A percentile compares a stretch with the other conserved stretches of the same genome.
phyloP scores from a whole-genome alignment of 495 filamentous ascomycete genomes.

The Podospora pseudoanserina region DNA sequence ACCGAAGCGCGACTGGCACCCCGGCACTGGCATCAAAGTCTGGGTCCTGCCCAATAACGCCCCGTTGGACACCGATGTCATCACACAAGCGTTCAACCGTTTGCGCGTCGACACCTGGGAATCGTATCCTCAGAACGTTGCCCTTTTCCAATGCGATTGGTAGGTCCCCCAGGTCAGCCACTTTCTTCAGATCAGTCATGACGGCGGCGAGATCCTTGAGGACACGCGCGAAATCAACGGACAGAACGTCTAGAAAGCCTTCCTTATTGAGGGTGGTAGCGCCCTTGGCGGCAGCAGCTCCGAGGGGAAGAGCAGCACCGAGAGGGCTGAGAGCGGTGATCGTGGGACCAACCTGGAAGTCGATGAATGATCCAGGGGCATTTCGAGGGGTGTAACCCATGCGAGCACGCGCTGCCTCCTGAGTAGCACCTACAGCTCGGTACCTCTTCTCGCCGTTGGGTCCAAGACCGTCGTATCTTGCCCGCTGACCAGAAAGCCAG shows the following conservation, averaged over 20 bases:
- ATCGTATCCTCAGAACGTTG: conserved; percentile 67
- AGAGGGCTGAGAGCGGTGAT: conserved; percentile 75
- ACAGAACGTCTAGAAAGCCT: conserved; percentile 77
- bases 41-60: conserved; percentile 73
- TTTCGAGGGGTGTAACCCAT: conserved; percentile 51
- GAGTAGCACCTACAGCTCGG: conserved; percentile 62
- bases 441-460: conserved; percentile 72
- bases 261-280: conserved; percentile 64
- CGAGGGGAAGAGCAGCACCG: conserved; percentile 38
- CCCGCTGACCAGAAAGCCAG: conserved; percentile 79
- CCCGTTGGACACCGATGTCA: conserved; percentile 77
- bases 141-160: conserved; percentile 67
- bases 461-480: conserved; percentile 72
- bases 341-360: conserved; percentile 83
- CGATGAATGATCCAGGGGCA: conserved; percentile 72
- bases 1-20: conserved; percentile 69
- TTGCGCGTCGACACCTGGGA: conserved; percentile 82
- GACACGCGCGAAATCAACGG: conserved; percentile 82
- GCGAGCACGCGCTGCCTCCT: conserved; percentile 64
- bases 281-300: conserved; percentile 23
- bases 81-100: conserved; percentile 81
- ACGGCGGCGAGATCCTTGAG: conserved; percentile 77
- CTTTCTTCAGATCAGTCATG: conserved; percentile 73
- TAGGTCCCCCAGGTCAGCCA: conserved; percentile 75
- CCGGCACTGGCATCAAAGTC: conserved; percentile 62